Evolutionary conservation across 2,329 filamentous ascomycete species (phyloP).

Genomic region (Pseudocercospora musae): DNA sequence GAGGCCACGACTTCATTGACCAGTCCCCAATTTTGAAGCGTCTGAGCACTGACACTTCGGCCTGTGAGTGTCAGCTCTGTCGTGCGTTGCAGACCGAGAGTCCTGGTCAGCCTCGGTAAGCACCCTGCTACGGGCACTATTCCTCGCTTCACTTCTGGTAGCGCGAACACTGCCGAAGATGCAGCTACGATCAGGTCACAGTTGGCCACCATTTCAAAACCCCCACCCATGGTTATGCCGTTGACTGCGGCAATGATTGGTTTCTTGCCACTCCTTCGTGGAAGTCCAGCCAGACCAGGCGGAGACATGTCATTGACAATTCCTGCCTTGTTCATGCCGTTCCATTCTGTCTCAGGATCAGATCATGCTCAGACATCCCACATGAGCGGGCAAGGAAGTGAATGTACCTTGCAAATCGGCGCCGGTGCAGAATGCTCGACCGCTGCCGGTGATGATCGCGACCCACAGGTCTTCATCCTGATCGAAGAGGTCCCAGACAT

Average conservation of each 20-base stretch:
- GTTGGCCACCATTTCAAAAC: conserved; percentile 72
- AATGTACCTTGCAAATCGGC: conserved; percentile 35
- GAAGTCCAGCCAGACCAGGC: conserved; percentile 63
- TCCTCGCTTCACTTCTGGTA: conserved; percentile 69
- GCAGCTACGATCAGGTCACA: conserved; percentile 66
- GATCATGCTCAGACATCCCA: not conserved
- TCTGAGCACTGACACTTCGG: conserved; percentile 51
- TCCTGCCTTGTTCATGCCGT: conserved; percentile 25
- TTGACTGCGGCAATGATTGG: conserved; percentile 74
- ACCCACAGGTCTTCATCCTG: conserved; percentile 28
- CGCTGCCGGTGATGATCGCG: conserved; percentile 34
- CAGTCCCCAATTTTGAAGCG: conserved; percentile 63
- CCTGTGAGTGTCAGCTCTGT: conserved; percentile 65
- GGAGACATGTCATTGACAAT: conserved; percentile 29
- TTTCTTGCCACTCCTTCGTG: conserved; percentile 65
- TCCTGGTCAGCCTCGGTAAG: conserved; percentile 63
- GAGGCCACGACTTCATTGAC: conserved; percentile 60
- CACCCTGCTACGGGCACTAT: conserved; percentile 69
- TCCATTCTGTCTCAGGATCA: conserved; percentile 28
- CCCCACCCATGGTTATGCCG: conserved; percentile 71
- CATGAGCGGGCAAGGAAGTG: not conserved
- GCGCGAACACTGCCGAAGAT: conserved; percentile 56
- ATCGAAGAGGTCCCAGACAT: conserved; percentile 33
- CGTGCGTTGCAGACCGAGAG: conserved; percentile 64
- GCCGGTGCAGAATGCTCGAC: conserved; percentile 36